These are phyloP conservation scores for Lachancea fermentati DNA, from an alignment of 805 yeast species.

Conservation along the genomic window DNA sequence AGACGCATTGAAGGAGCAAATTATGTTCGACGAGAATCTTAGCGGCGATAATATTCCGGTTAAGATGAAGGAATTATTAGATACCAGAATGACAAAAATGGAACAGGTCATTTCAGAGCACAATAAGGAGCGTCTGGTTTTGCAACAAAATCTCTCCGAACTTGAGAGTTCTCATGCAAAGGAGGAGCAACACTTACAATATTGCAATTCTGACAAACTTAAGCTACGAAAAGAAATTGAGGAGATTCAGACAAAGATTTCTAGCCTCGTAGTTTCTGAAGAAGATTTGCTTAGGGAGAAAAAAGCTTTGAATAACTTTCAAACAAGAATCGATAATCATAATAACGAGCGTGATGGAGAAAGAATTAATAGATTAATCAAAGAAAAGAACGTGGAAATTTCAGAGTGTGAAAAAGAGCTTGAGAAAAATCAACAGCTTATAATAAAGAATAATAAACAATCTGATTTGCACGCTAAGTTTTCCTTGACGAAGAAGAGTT, in stretches of 20 bases:
- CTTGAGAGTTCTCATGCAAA: slow-evolving; percentile 25
- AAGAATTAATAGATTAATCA: slow-evolving; percentile 33
- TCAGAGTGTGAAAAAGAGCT: slow-evolving; percentile 37
- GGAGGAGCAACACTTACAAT: slow-evolving; percentile 36
- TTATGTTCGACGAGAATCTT: neutral
- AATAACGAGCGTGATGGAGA: slow-evolving; percentile 29
- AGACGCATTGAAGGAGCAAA: neutral
- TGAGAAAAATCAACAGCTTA: slow-evolving; percentile 48
- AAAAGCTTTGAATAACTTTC: slow-evolving; percentile 37
- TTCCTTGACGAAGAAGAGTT: slow-evolving; percentile 30
- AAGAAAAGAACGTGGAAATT: slow-evolving; percentile 35
- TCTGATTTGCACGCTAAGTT: slow-evolving; percentile 54
- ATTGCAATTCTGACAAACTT: slow-evolving; percentile 40
- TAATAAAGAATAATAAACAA: slow-evolving; percentile 49
- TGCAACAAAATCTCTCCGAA: slow-evolving; percentile 14
- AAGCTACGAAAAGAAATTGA: slow-evolving; percentile 34
- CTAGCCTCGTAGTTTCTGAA: slow-evolving; percentile 37
- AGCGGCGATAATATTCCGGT: slow-evolving; percentile 1
- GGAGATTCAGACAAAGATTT: slow-evolving; percentile 36
- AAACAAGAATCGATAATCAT: slow-evolving; percentile 30
- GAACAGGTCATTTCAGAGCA: slow-evolving; percentile 13
- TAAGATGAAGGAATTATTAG: neutral
- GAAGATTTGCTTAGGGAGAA: slow-evolving; percentile 44
- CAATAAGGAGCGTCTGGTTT: slow-evolving; percentile 8
- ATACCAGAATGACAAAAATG: slow-evolving; percentile 8